Conservation (phyloP, 139 green algal genomes). For the Picochlorum sp. region DNA sequence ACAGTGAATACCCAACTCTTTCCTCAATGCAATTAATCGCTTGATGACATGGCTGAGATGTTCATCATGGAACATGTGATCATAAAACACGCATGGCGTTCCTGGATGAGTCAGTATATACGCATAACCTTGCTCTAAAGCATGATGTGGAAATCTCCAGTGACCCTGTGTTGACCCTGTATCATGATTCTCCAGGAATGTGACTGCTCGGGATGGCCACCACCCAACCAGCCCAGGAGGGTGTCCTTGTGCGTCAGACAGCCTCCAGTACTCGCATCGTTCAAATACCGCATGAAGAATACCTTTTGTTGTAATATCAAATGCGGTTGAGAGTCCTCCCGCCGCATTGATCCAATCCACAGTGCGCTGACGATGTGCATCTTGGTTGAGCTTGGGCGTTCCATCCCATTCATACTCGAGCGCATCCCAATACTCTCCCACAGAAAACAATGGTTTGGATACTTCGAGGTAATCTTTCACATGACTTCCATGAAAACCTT, state of each 20-base stretch:
- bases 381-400: constrained; percentile 93
- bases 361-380: constrained; percentile 77
- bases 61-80: constrained; percentile 82
- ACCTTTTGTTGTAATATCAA: constrained; percentile 98
- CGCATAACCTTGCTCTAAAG: constrained; percentile 70
- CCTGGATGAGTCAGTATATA: constrained; percentile 95
- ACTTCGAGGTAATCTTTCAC: constrained; percentile 74
- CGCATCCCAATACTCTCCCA: constrained; percentile 84
- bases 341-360: constrained; percentile 87
- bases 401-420: constrained; percentile 79
- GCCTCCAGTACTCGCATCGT: constrained; percentile 92
- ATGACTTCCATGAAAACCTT: constrained; percentile 49
- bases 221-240: constrained; percentile 77
- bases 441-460: constrained; percentile 68
- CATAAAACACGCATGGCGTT: constrained; percentile 65
- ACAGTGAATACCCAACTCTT: constrained; percentile 55
- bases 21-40: constrained; percentile 42
- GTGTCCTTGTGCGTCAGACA: constrained; percentile 67
- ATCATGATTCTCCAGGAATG: constrained; percentile 97
- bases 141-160: constrained; percentile 65
- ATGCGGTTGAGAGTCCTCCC: constrained; percentile 77
- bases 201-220: constrained; percentile 87
- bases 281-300: constrained; percentile 61
- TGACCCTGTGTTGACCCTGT: constrained; percentile 65
- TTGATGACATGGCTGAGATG: constrained; percentile 62